A percentile compares a stretch with the other conserved stretches of the same genome.
Evolutionary conservation across 129 eudicot genomes (phyloP).

Genomic region (Centella asiatica): DNA sequence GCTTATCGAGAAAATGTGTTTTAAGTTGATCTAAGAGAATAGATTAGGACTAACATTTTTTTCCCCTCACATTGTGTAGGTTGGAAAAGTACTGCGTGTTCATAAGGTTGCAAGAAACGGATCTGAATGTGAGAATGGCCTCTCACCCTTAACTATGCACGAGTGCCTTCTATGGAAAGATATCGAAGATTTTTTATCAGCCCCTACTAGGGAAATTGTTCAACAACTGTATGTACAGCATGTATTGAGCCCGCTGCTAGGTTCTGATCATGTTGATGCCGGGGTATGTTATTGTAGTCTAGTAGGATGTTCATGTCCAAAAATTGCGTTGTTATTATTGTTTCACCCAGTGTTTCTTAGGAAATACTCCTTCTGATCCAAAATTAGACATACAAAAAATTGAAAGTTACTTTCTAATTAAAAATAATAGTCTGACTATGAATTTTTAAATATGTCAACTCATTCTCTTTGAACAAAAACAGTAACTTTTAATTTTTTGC

Average conservation of each 20-base stretch:
- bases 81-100: constrained; percentile 80
- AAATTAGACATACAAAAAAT: too few species aligned
- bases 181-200: constrained; percentile 42
- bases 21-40: too few species aligned
- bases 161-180: constrained; percentile 72
- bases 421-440: too few species aligned
- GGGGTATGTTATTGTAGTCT: constrained; percentile 53
- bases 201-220: constrained; percentile 67
- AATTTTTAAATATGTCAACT: too few species aligned
- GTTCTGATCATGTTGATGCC: constrained; percentile 76
- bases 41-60: neutral
- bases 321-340: too few species aligned
- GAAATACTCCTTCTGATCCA: too few species aligned
- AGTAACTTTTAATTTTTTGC: too few species aligned
- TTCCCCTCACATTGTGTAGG: constrained; percentile 27
- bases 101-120: constrained; percentile 52
- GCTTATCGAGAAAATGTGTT: too few species aligned
- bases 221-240: constrained; percentile 58
- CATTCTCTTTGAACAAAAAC: too few species aligned
- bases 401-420: too few species aligned
- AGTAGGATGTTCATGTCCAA: constrained; percentile 1
- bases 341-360: too few species aligned
- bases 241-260: constrained; percentile 71
- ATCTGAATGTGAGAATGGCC: constrained; percentile 38
- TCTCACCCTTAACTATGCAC: constrained; percentile 39